Conservation (phyloP, 129 eudicot genomes). For the Flaveria ramosissima region DNA sequence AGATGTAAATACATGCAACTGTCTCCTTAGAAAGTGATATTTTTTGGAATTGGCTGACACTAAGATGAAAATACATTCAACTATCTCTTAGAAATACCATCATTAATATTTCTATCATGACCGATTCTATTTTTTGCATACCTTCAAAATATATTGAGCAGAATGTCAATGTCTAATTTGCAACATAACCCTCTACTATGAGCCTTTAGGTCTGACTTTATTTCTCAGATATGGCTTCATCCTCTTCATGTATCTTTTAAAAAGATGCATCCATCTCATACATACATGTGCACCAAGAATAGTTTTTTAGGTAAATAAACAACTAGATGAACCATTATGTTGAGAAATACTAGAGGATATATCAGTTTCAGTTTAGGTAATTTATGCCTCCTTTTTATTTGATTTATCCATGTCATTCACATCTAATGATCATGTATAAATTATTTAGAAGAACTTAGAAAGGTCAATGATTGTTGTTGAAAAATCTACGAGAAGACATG, state of each 20-base stretch:
- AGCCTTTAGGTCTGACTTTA: background rate
- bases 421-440: background rate
- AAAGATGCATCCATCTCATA: background rate
- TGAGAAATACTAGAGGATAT: background rate
- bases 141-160: too few relatives aligned
- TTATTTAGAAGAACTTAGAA: background rate
- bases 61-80: too few relatives aligned
- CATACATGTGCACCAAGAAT: background rate
- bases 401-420: background rate
- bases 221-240: background rate
- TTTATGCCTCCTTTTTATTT: background rate
- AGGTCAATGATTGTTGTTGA: background rate
- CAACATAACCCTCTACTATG: background rate
- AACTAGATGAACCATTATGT: background rate
- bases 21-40: too few relatives aligned
- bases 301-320: background rate
- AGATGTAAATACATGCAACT: too few relatives aligned
- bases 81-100: too few relatives aligned
- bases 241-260: background rate
- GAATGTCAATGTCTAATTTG: background rate
- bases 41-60: too few relatives aligned
- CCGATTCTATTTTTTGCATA: background rate
- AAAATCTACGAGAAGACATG: too few relatives aligned
- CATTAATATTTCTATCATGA: too few relatives aligned
- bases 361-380: background rate